Percentiles rank a stretch among this genome's conserved stretches.
Conservation (phyloP, 2,329 filamentous ascomycete species). For the Cordyceps cateniannulata region DNA sequence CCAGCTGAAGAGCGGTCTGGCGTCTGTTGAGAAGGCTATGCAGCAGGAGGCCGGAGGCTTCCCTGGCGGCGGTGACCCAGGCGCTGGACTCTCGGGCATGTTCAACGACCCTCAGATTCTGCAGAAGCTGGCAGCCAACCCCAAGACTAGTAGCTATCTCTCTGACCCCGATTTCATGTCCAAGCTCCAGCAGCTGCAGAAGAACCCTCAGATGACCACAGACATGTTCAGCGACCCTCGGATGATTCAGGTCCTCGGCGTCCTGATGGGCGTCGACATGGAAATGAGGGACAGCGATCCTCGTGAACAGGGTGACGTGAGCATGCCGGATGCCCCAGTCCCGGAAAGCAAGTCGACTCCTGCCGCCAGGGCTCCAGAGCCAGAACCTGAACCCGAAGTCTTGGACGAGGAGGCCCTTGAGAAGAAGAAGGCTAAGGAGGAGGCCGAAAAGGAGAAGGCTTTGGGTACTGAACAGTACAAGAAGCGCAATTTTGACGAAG, state of each 20-base stretch:
- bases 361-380: constrained; percentile 50
- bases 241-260: constrained; percentile 90
- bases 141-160: constrained; percentile 80
- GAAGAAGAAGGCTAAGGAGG: constrained; percentile 85
- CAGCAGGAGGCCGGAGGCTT: constrained; percentile 45
- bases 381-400: constrained; percentile 56
- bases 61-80: constrained; percentile 54
- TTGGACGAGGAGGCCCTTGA: constrained; percentile 78
- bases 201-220: constrained; percentile 73
- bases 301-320: constrained; percentile 49
- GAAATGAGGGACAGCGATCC: constrained; percentile 37
- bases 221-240: constrained; percentile 82
- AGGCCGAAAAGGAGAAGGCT: constrained; percentile 90
- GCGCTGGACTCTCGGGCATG: constrained; percentile 77
- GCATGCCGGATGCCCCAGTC: constrained; percentile 64
- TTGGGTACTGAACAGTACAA: constrained; percentile 94
- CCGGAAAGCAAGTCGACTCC: constrained; percentile 34
- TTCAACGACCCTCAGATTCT: constrained; percentile 90
- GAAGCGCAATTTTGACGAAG: constrained; percentile 93
- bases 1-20: constrained; percentile 82
- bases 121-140: constrained; percentile 86
- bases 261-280: constrained; percentile 92
- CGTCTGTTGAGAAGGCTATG: constrained; percentile 81
- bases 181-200: constrained; percentile 75
- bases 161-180: constrained; percentile 82